phyloP scores from a whole-genome alignment of 495 filamentous ascomycete species.

The Penicillium manginii region DNA sequence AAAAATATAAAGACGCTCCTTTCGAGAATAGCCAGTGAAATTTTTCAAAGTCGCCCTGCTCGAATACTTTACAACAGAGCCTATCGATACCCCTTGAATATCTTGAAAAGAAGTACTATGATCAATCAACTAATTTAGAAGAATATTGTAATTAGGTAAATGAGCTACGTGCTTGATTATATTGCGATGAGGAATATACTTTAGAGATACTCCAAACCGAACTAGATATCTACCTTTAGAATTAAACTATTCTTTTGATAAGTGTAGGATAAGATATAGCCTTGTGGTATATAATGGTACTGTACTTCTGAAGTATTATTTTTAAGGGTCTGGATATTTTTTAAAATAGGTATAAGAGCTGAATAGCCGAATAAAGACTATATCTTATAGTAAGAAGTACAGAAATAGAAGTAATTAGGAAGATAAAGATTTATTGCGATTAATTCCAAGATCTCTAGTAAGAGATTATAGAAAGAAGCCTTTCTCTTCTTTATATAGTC shows the following conservation, averaged over 20 bases:
- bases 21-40: conserved; percentile 10
- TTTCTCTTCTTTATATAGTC: neutral
- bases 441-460: conserved; percentile 9
- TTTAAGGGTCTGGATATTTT: neutral
- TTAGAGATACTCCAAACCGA: conserved; percentile 6
- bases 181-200: conserved; percentile 8
- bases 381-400: conserved; percentile 5
- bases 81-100: conserved; percentile 10
- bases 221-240: conserved; percentile 6
- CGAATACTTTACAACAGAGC: conserved; percentile 12
- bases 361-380: neutral
- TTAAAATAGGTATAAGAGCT: neutral
- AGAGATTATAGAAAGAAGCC: conserved; percentile 2
- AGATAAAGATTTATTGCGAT: conserved; percentile 14
- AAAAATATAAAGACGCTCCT: conserved; percentile 9
- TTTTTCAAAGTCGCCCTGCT: conserved; percentile 10
- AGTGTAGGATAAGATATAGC: conserved; percentile 13
- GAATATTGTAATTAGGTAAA: conserved; percentile 8
- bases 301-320: neutral
- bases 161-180: conserved; percentile 9
- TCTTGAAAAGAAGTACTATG: conserved; percentile 15
- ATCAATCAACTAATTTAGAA: conserved; percentile 7
- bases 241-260: conserved; percentile 7
- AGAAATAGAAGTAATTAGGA: conserved; percentile 15
- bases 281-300: conserved; percentile 13